Conservation (phyloP, 805 yeast genomes). For the Schwanniomyces pseudopolymorphus region DNA sequence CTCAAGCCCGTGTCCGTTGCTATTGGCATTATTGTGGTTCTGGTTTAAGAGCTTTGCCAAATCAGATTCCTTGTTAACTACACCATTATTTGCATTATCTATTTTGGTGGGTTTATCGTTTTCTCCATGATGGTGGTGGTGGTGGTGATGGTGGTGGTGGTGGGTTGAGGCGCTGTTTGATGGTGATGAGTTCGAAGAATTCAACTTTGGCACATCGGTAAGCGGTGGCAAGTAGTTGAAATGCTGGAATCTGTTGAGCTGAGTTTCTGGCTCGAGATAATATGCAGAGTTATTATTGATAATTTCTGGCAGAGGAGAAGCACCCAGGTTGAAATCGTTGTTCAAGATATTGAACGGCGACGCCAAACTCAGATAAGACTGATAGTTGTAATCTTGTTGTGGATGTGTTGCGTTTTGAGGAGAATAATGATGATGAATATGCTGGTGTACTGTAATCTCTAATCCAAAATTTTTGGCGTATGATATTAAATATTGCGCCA, state of each 20-base stretch:
- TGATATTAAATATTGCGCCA: constrained; percentile 57
- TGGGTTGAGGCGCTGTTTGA: constrained; percentile 15
- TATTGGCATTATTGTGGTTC: constrained; percentile 7
- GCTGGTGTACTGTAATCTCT: constrained; percentile 77
- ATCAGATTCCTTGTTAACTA: constrained; percentile 37
- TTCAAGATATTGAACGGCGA: constrained; percentile 4
- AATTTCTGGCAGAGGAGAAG: constrained; percentile 3
- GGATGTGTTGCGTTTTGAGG: constrained; percentile 28
- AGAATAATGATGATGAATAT: constrained; percentile 75
- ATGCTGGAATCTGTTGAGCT: constrained; percentile 61
- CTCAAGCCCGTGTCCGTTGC: background rate
- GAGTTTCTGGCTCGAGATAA: constrained; percentile 50
- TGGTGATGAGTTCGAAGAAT: constrained; percentile 53
- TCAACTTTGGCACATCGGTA: constrained; percentile 68
- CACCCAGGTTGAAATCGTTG: constrained; percentile 3
- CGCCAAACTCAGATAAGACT: background rate
- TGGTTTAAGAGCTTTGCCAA: constrained; percentile 45
- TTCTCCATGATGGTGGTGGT: constrained; percentile 19
- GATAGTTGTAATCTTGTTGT: background rate
- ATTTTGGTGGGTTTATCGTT: background rate
- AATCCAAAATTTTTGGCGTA: constrained; percentile 59
- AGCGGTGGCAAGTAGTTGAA: constrained; percentile 73
- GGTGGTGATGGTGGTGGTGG: constrained; percentile 32
- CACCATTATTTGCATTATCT: constrained; percentile 3
- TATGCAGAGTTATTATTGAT: constrained; percentile 4